phyloP scores from a whole-genome alignment of 345 rosid species.

The Diplotaxis tenuifolia region DNA sequence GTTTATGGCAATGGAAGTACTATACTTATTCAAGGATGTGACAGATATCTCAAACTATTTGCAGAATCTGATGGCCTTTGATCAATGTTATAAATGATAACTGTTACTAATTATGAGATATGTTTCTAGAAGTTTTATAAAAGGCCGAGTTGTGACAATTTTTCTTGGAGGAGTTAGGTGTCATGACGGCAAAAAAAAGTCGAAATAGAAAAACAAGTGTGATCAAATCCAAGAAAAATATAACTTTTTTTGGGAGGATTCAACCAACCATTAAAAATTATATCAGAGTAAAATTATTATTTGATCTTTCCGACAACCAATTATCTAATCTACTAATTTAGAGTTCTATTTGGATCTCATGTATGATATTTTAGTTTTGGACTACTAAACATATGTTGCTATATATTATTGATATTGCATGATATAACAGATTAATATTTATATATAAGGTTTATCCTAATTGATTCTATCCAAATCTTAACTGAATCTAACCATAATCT shows the following conservation, averaged over 20 bases:
- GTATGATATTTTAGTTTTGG: background rate
- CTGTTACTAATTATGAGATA: background rate
- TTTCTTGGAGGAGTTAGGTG: constrained; percentile 11
- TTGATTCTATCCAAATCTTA: too few species aligned
- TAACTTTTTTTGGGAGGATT: background rate
- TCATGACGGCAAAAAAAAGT: background rate
- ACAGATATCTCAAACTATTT: background rate
- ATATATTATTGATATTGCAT: too few species aligned
- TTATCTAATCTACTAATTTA: background rate
- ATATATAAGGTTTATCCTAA: too few species aligned
- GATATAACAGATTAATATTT: too few species aligned
- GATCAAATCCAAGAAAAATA: too few species aligned
- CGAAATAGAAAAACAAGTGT: constrained; percentile 5
- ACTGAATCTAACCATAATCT: too few species aligned
- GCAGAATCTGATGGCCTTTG: background rate
- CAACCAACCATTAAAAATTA: background rate
- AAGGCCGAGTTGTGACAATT: background rate
- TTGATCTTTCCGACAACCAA: background rate
- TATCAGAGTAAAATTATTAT: background rate
- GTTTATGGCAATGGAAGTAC: background rate
- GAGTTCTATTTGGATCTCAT: background rate
- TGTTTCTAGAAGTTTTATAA: background rate
- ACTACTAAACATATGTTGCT: background rate
- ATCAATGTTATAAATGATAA: background rate
- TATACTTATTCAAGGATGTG: constrained; percentile 13